phyloP scores from a whole-genome alignment of 345 rosid genomes.

The Sisymbrium altissimum region DNA sequence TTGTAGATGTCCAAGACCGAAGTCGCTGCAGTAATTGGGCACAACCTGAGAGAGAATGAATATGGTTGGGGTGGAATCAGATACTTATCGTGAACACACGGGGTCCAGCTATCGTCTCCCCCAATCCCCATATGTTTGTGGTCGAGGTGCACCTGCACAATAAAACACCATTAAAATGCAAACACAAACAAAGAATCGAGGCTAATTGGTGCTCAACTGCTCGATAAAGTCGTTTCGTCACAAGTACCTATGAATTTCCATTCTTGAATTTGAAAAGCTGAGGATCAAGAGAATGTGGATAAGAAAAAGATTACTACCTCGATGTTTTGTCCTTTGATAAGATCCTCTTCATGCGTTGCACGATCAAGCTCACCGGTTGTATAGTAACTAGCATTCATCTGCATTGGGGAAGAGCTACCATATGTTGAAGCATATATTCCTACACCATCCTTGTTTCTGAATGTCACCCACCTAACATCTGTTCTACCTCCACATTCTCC shows the following conservation, averaged over 20 bases:
- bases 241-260: neutral
- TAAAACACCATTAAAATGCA: neutral
- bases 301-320: conserved; percentile 50
- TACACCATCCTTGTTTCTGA: conserved; percentile 58
- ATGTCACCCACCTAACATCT: conserved; percentile 93
- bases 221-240: neutral
- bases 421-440: conserved; percentile 83
- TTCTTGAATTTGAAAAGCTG: neutral
- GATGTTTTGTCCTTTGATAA: conserved; percentile 57
- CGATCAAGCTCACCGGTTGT: conserved; percentile 62
- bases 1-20: conserved; percentile 52
- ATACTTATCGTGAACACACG: conserved; percentile 70
- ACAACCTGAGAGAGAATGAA: conserved; percentile 64
- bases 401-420: conserved; percentile 81
- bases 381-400: conserved; percentile 89
- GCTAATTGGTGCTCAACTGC: neutral
- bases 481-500: conserved; percentile 88
- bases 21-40: conserved; percentile 56
- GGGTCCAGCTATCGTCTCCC: conserved; percentile 97
- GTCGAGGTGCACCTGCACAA: conserved; percentile 83
- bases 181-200: neutral
- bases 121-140: conserved; percentile 95
- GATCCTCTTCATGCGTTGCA: conserved; percentile 74
- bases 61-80: conserved; percentile 68
- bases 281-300: neutral